Percentiles rank a stretch among this genome's conserved stretches.
phyloP scores from a whole-genome alignment of 73 alveolate species.

The Stentor coeruleus region DNA sequence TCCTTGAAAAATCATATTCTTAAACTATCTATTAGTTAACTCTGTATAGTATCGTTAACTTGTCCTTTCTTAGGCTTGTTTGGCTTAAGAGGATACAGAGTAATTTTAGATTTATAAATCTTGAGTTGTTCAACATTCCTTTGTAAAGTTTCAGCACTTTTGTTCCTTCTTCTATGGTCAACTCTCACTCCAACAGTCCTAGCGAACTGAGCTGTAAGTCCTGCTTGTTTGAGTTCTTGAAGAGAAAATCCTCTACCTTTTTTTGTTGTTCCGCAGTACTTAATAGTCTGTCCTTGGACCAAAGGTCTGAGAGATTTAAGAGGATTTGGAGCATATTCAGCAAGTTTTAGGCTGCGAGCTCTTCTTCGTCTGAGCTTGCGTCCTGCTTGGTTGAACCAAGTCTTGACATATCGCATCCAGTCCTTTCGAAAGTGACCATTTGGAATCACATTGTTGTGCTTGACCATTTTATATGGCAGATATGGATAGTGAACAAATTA shows the following conservation, averaged over 20 bases:
- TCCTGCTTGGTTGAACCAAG: slow-evolving; percentile 94
- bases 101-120: slow-evolving; percentile 83
- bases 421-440: slow-evolving; percentile 89
- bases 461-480: slow-evolving; percentile 32
- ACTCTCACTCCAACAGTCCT: slow-evolving; percentile 86
- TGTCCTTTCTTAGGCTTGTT: slow-evolving; percentile 88
- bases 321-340: slow-evolving; percentile 74
- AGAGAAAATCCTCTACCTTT: slow-evolving; percentile 94
- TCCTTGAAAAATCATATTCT: no score
- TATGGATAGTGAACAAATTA: no score
- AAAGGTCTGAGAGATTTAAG: slow-evolving; percentile 85
- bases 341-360: slow-evolving; percentile 45
- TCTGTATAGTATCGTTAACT: slow-evolving; percentile 62
- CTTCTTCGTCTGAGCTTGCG: slow-evolving; percentile 49
- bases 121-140: slow-evolving; percentile 86
- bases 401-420: slow-evolving; percentile 87
- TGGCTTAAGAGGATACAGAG: slow-evolving; percentile 88
- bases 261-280: slow-evolving; percentile 65
- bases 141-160: slow-evolving; percentile 72
- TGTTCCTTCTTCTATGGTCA: slow-evolving; percentile 94
- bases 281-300: slow-evolving; percentile 84
- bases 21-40: no score
- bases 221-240: slow-evolving; percentile 89
- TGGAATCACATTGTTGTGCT: slow-evolving; percentile 79
- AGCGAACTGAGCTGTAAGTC: slow-evolving; percentile 81